Percentiles rank a stretch among this genome's conserved stretches.
Evolutionary conservation across 345 rosid species (phyloP).

Genomic region (Diplotaxis tenuifolia): DNA sequence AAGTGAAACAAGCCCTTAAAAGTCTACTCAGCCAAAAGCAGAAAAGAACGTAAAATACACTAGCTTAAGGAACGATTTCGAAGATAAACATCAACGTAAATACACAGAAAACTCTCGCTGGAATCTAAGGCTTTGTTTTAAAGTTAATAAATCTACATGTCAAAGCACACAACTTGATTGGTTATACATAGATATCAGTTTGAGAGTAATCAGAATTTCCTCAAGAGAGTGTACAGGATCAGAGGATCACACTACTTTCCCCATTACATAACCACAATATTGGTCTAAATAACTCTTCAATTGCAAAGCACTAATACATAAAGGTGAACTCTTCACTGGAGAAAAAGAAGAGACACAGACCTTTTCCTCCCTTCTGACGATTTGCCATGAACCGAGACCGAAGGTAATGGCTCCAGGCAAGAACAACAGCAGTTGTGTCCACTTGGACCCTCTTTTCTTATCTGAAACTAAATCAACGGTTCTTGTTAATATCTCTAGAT

Average conservation of each 20-base stretch:
- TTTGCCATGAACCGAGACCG: conserved; percentile 99
- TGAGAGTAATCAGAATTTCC: background rate
- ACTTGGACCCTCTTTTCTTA: conserved; percentile 42
- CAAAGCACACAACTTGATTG: background rate
- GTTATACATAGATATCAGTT: background rate
- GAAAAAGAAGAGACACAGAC: conserved; percentile 36
- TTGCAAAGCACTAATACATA: background rate
- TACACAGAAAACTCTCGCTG: background rate
- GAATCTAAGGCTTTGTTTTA: background rate
- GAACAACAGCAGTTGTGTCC: conserved; percentile 73
- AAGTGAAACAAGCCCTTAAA: background rate
- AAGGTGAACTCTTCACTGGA: background rate
- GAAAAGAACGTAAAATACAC: background rate
- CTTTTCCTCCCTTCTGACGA: conserved; percentile 89
- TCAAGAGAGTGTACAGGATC: background rate
- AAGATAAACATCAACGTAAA: background rate
- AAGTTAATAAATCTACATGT: background rate
- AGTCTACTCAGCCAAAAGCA: background rate
- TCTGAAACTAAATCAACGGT: conserved; percentile 33
- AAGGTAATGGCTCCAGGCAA: conserved; percentile 87
- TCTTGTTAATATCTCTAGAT: background rate
- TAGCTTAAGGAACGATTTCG: background rate
- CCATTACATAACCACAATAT: background rate
- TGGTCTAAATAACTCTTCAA: background rate
- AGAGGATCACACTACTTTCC: background rate